Evolutionary conservation across 306 rosid species (phyloP).

Genomic region (Casuarina cunninghamiana): DNA sequence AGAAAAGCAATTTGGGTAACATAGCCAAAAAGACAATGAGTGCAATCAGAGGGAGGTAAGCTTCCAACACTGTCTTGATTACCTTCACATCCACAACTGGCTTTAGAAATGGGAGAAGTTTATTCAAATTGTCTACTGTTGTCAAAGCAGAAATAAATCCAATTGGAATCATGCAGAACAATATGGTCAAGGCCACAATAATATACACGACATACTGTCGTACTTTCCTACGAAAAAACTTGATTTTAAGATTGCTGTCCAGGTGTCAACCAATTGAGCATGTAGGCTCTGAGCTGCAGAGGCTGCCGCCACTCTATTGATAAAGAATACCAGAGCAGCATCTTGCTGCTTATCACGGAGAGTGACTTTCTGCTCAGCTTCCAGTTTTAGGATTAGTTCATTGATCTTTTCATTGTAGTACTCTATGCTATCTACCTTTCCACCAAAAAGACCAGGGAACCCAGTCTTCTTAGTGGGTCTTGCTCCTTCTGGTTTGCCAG

Average conservation of each 20-base stretch:
- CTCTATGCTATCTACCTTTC: constrained; percentile 77
- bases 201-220: constrained; percentile 68
- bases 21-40: constrained; percentile 73
- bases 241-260: constrained; percentile 78
- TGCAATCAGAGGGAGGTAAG: constrained; percentile 92
- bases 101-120: constrained; percentile 76
- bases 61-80: constrained; percentile 73
- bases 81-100: constrained; percentile 33
- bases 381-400: constrained; percentile 59
- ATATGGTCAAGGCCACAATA: constrained; percentile 59
- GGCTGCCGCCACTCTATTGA: constrained; percentile 66
- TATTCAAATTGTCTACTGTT: constrained; percentile 62
- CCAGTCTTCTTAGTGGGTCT: constrained; percentile 81
- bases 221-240: constrained; percentile 53
- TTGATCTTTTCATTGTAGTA: constrained; percentile 59
- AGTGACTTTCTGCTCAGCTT: constrained; percentile 77
- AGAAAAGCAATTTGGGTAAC: constrained; percentile 74
- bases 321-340: constrained; percentile 80
- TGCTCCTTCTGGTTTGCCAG: constrained; percentile 69
- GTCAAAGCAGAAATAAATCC: constrained; percentile 68
- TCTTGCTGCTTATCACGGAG: constrained; percentile 79
- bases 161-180: constrained; percentile 87
- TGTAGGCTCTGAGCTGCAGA: constrained; percentile 89
- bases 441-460: constrained; percentile 70
- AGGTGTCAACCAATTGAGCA: constrained; percentile 64